A percentile compares a stretch with the other conserved stretches of the same genome.
These are phyloP conservation scores for Lagenidium giganteum DNA, from an alignment of 352 stramenopile species.

Conservation along the genomic window DNA sequence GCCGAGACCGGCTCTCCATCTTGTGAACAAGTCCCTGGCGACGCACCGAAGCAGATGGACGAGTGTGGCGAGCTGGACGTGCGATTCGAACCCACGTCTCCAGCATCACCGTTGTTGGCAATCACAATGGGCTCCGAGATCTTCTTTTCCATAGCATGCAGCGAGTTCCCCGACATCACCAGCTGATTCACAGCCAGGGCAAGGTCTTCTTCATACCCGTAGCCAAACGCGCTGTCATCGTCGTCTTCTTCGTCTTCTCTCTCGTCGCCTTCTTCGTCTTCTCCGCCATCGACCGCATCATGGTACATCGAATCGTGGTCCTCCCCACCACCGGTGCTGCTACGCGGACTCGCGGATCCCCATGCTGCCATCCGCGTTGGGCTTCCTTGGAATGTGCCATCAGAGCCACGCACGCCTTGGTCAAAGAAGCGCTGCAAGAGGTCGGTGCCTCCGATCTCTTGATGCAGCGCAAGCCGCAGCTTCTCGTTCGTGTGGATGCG, in stretches of 20 bases:
- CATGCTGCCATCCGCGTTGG: too few species aligned
- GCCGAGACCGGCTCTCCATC: slow-evolving; percentile 70
- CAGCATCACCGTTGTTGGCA: slow-evolving; percentile 9
- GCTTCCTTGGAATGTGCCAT: too few species aligned
- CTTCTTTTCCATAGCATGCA: slow-evolving; percentile 39
- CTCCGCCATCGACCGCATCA: slow-evolving; percentile 1
- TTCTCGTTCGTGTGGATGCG: slow-evolving; percentile 66
- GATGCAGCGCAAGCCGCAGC: slow-evolving; percentile 42
- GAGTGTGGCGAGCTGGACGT: slow-evolving; percentile 62
- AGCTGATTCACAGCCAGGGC: slow-evolving; percentile 62
- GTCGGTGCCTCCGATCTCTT: slow-evolving; percentile 53
- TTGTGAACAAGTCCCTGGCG: slow-evolving; percentile 51
- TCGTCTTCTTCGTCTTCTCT: slow-evolving; percentile 10
- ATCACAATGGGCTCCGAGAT: slow-evolving; percentile 57
- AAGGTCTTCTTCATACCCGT: slow-evolving; percentile 69
- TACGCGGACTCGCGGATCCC: background rate
- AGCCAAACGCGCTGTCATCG: slow-evolving; percentile 47
- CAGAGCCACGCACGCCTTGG: too few species aligned
- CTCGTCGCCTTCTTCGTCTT: slow-evolving; percentile 4
- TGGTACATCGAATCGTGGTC: too few species aligned
- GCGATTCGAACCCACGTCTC: slow-evolving; percentile 18
- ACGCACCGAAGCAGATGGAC: slow-evolving; percentile 57
- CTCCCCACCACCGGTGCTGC: background rate
- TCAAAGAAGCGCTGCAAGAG: slow-evolving; percentile 45
- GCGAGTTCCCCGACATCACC: slow-evolving; percentile 55